These are phyloP conservation scores for Glycine latifolia DNA, from an alignment of 306 rosid genomes.

Conservation along the genomic window DNA sequence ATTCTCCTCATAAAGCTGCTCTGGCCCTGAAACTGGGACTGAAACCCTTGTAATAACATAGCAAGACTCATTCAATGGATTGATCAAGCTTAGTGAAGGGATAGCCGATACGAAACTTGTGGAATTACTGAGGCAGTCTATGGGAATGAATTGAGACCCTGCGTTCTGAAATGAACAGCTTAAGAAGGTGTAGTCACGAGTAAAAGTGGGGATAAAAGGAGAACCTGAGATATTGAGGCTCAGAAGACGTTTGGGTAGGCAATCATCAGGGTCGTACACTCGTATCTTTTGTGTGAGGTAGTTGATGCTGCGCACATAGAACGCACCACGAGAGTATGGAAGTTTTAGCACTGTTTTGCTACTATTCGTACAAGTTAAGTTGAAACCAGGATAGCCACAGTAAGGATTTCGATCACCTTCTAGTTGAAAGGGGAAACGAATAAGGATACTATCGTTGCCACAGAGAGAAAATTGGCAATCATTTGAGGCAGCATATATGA, in stretches of 20 bases:
- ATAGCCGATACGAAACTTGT: slow-evolving; percentile 65
- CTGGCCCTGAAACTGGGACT: slow-evolving; percentile 54
- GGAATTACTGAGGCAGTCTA: slow-evolving; percentile 70
- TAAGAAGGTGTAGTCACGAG: slow-evolving; percentile 64
- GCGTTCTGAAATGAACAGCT: slow-evolving; percentile 59
- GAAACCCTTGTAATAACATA: slow-evolving; percentile 44
- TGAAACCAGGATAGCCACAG: slow-evolving; percentile 84
- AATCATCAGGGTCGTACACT: slow-evolving; percentile 62
- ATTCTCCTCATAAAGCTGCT: slow-evolving; percentile 25
- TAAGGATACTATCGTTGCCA: slow-evolving; percentile 31
- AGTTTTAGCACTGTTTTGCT: slow-evolving; percentile 54
- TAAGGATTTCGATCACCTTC: slow-evolving; percentile 40
- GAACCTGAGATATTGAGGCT: slow-evolving; percentile 62
- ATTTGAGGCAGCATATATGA: slow-evolving; percentile 42
- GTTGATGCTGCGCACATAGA: slow-evolving; percentile 62
- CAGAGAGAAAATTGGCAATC: slow-evolving; percentile 60
- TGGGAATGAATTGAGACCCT: slow-evolving; percentile 53
- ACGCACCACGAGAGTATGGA: slow-evolving; percentile 58
- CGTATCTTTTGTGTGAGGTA: slow-evolving; percentile 63
- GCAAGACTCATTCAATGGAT: slow-evolving; percentile 54
- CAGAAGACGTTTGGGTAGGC: slow-evolving; percentile 73
- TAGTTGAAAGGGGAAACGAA: slow-evolving; percentile 79
- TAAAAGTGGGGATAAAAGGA: slow-evolving; percentile 57
- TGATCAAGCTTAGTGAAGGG: slow-evolving; percentile 49
- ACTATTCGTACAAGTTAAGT: slow-evolving; percentile 56